Evolutionary conservation across 2,329 filamentous ascomycete genomes (phyloP).

Genomic region (Neofusicoccum kwambonambiense): DNA sequence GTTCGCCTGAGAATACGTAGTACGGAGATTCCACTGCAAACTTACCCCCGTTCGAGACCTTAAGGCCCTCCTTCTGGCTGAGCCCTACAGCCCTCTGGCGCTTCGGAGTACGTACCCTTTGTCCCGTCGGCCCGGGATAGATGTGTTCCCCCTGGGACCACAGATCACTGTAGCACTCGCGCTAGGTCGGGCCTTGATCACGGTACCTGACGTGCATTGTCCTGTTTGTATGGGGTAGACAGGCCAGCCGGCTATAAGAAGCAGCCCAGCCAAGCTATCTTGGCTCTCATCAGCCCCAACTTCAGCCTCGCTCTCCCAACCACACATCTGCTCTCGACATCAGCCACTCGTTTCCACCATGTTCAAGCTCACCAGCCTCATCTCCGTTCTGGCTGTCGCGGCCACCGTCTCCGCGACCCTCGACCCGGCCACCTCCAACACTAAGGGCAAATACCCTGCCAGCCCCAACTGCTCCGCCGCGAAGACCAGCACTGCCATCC

Average conservation of each 20-base stretch:
- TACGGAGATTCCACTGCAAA: background rate
- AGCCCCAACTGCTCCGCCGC: slow-evolving; percentile 23
- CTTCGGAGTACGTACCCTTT: background rate
- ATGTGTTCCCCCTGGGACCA: background rate
- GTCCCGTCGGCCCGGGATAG: background rate
- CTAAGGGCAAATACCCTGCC: slow-evolving; percentile 34
- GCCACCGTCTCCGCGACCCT: slow-evolving; percentile 31
- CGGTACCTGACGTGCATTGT: background rate
- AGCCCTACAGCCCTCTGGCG: background rate
- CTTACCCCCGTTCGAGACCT: background rate
- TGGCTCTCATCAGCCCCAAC: background rate
- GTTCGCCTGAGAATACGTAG: background rate
- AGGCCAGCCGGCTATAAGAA: background rate
- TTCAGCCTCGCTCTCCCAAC: background rate
- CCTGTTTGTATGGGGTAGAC: background rate
- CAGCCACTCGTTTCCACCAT: background rate
- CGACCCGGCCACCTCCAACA: slow-evolving; percentile 38
- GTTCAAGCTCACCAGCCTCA: slow-evolving; percentile 14
- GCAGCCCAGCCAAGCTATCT: background rate
- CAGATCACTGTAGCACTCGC: background rate
- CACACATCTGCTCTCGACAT: background rate
- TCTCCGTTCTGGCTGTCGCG: slow-evolving; percentile 20
- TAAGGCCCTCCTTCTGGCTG: background rate
- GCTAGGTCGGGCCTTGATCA: background rate
- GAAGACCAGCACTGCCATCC: slow-evolving; percentile 38